Conservation (phyloP, 1,139 yeast genomes). For the Geotrichum aggregatum region DNA sequence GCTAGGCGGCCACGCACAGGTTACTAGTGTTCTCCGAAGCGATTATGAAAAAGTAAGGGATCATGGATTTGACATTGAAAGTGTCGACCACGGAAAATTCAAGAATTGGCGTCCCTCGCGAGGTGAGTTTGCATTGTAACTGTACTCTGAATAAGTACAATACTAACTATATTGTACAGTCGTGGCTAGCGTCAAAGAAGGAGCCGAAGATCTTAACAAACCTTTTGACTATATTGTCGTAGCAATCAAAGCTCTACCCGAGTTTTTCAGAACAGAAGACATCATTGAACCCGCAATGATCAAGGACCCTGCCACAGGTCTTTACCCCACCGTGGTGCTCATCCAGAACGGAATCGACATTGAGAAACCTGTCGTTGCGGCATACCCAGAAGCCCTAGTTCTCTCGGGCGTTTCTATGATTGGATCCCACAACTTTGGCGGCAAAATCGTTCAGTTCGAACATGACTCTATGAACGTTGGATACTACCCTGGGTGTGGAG, state of each 20-base stretch:
- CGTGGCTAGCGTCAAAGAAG: conserved; percentile 44
- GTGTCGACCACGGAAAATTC: conserved; percentile 57
- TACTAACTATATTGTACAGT: no score
- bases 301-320: conserved; percentile 31
- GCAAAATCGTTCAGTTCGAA: conserved; percentile 48
- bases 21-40: conserved; percentile 61
- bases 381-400: conserved; percentile 55
- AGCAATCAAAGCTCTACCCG: conserved; percentile 73
- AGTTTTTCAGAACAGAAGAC: conserved; percentile 54
- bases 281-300: conserved; percentile 53
- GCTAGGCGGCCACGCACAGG: conserved; percentile 47
- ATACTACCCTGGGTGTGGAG: conserved; percentile 38
- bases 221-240: conserved; percentile 65
- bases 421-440: conserved; percentile 57
- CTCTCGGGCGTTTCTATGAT: conserved; percentile 69
- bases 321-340: conserved; percentile 53
- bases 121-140: no score
- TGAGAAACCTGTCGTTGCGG: conserved; percentile 55
- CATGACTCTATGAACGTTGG: conserved; percentile 56
- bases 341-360: conserved; percentile 74
- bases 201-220: conserved; percentile 34
- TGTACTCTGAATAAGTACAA: no score
- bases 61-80: conserved; percentile 57
- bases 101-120: conserved; percentile 50
- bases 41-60: conserved; percentile 52